Base-by-base conservation (phyloP, 805 yeast genomes). In the Lachancea nothofagi region DNA sequence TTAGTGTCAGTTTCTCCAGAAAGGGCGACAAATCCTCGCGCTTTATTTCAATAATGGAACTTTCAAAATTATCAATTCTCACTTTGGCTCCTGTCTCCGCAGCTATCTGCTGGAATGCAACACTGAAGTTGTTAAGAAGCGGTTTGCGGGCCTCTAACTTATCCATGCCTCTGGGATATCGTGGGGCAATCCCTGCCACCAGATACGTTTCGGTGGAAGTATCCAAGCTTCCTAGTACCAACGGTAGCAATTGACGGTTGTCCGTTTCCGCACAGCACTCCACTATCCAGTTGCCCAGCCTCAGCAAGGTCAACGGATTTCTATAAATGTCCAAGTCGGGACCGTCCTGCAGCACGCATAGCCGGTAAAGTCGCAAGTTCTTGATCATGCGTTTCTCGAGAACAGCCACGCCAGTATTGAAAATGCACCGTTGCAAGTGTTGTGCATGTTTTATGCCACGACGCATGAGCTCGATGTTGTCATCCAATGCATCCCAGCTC, bases 31-130 rank as follows among this genome's bases (percentile, higher is more conserved):
- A 66, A 58, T 93, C 98, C 35, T 89, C 96, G 54, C 80, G 82
- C 44, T 86, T 66, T 30, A 93, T 80, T 64, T 93, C 97, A 31
- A 93, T 87, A 17, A 93, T 85, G 3, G 97, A 79, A 47, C 95
- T 84, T 58, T 93, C 97, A 63, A 93, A 93, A 54, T 95, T 87
- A 59, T 93, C 97, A 46, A 93, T 83, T 53, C 90, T 74, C 14
- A 88, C 88, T 50, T 83, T 79, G 2, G 97, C 96, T 29, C 88
- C 90, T 5, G 95, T 83, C 15, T 76, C 75, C 32, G 71, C 72
- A 1, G 97, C 93, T 20, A 89, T 85, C 48, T 81, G 83, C 59
- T 87, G 96, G 61, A 93, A 93, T 25, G 95, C 95, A 42, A 82
- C 76, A 33, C 96, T 89, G 56, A 93, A 93, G 6, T 86, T 80